A percentile compares a stretch with the other conserved stretches of the same genome.
phyloP scores from a whole-genome alignment of 179 eudicot species.

The Spergularia azorica region DNA sequence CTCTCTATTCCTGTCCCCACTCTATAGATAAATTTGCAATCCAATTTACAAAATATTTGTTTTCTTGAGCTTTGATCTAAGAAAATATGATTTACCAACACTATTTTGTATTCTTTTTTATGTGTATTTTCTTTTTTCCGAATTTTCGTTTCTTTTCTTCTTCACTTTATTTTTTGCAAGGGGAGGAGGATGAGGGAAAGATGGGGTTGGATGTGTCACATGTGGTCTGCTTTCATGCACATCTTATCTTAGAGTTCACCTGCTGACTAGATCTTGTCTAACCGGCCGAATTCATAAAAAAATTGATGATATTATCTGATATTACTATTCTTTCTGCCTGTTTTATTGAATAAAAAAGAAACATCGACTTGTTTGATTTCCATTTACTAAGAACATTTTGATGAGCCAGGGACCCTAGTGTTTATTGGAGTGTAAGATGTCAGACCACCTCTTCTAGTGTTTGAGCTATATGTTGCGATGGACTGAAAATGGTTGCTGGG shows the following conservation, averaged over 20 bases:
- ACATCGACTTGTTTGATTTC: not conserved
- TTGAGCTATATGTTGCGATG: not conserved
- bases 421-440: not conserved
- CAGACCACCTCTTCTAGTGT: not conserved
- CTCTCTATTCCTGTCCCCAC: constrained; percentile 20
- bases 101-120: not conserved
- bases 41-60: not conserved
- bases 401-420: not conserved
- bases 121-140: not conserved
- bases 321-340: not conserved
- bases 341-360: not conserved
- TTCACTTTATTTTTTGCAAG: not conserved
- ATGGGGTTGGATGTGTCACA: constrained; percentile 35
- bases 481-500: too few relatives aligned
- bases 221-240: constrained; percentile 38
- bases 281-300: constrained; percentile 8
- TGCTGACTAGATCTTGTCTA: constrained; percentile 33
- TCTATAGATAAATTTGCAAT: constrained; percentile 3
- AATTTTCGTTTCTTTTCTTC: not conserved
- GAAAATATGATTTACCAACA: not conserved
- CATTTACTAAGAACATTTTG: not conserved
- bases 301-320: constrained; percentile 13
- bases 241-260: constrained; percentile 35
- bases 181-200: constrained; percentile 7
- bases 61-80: not conserved